phyloP scores from a whole-genome alignment of 1,284 basidiomycete genomes.

The Trametes versicolor region DNA sequence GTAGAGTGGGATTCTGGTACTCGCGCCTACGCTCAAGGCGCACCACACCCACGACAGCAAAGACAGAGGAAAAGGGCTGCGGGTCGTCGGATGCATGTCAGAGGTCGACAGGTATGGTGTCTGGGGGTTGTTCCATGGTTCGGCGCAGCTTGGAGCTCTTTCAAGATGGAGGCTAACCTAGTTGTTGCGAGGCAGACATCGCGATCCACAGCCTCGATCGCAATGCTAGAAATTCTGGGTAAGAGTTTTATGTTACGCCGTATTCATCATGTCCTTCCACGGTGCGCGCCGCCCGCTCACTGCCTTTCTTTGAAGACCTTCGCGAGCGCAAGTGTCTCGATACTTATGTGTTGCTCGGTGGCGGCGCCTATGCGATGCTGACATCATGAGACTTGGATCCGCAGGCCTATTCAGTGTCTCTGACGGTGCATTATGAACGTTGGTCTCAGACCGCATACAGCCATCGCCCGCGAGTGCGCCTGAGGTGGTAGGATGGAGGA shows the following conservation, averaged over 20 bases:
- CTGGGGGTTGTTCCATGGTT: not conserved
- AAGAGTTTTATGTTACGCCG: not conserved
- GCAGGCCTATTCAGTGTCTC: conserved; percentile 2
- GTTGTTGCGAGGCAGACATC: conserved; percentile 5
- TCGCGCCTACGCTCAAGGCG: conserved; percentile 6
- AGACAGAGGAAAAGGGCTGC: conserved; percentile 6
- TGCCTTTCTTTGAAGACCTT: not conserved
- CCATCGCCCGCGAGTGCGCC: not conserved
- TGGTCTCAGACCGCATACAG: not conserved
- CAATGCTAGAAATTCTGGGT: not conserved
- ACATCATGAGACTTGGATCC: not conserved
- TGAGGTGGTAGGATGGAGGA: conserved; percentile 3
- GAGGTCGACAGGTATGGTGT: not conserved
- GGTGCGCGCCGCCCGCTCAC: not conserved
- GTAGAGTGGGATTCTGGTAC: conserved; percentile 43
- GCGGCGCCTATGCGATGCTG: not conserved
- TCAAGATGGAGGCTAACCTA: conserved; percentile 6
- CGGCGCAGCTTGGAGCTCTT: not conserved
- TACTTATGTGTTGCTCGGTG: conserved; percentile 9
- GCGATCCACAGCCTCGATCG: not conserved
- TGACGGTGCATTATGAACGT: not conserved
- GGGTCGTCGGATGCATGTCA: conserved; percentile 8
- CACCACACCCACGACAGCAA: conserved; percentile 15
- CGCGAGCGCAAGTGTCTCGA: conserved; percentile 3
- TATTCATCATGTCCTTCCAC: not conserved